Evolutionary conservation across 805 yeast genomes (phyloP), one percentile per base, ranked within the genome.

Genomic region (Tetrapisispora phaffii): DNA sequence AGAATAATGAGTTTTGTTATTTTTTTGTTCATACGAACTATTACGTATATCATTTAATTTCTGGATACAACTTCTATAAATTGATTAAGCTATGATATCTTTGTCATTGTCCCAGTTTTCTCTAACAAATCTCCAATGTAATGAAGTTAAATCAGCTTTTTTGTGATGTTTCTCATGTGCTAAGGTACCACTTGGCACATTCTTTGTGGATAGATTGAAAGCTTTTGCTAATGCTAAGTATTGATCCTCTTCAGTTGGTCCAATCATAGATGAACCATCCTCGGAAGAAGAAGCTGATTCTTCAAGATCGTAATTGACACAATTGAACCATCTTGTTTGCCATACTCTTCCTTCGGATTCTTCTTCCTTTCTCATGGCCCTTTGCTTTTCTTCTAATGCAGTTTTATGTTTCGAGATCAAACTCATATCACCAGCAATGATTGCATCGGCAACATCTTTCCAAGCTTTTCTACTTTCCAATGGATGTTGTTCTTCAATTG

Each of bases 391-490:
- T 69, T 90, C 98, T 53, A 93, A 74, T 59, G 70, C 67, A 15
- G 88, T 70, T 70, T 90, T 90, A 57, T 83, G 85, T 51, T 71
- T 68, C 59, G 81, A 80, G 53, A 90, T 88, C 51, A 74, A 65
- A 54, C 84, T 85, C 66, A 76, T 86, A 62, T 88, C 82, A 38
- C 90, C 85, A 20, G 68, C 65, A 47, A 73, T 77, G 56, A 88
- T 83, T 15, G 97, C 97, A 9, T 74, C 85, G 0, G 97, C 95
- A 22, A 93, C 97, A 52, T 80, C 76, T 42, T 62, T 56, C 98
- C 98, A 90, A 13, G 97, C 97, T 55, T 71, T 77, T 68, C 96
- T 82, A 47, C 86, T 74, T 68, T 90, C 98, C 54, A 89, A 72
- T 31, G 69, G 76, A 63, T 82, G 74, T 69, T 93, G 97, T 51